Percentiles rank a stretch among this genome's conserved stretches.
These are phyloP conservation scores for Passalora sequoiae DNA, from an alignment of 2,329 filamentous ascomycete species.

Conservation along the genomic window DNA sequence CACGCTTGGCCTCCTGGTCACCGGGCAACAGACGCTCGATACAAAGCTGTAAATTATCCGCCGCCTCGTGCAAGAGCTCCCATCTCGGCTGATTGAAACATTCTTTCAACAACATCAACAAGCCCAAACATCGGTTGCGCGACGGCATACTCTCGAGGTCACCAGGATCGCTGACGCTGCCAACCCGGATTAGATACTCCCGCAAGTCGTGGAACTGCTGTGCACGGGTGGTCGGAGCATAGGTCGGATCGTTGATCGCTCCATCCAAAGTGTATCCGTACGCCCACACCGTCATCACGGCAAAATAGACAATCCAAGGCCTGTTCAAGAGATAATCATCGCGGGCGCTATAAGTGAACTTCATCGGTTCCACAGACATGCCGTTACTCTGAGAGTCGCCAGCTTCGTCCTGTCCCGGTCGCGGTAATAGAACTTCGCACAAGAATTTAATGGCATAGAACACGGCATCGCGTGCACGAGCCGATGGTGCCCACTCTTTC, in stretches of 20 bases:
- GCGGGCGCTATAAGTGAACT: conserved; percentile 65
- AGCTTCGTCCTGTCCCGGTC: conserved; percentile 24
- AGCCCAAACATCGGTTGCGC: conserved; percentile 74
- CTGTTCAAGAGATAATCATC: conserved; percentile 87
- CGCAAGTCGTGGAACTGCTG: conserved; percentile 75
- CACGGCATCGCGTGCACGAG: conserved; percentile 81
- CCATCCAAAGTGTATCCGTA: conserved; percentile 91
- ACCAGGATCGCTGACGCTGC: conserved; percentile 66
- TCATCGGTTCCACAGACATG: conserved; percentile 32
- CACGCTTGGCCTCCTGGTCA: conserved; percentile 17
- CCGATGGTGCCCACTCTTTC: conserved; percentile 88
- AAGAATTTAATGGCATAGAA: conserved; percentile 90
- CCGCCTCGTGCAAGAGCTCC: conserved; percentile 87
- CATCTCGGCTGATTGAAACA: conserved; percentile 79
- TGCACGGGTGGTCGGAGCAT: conserved; percentile 53
- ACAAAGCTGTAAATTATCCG: conserved; percentile 73
- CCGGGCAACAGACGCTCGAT: conserved; percentile 54
- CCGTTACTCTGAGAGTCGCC: conserved; percentile 35
- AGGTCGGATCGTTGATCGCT: conserved; percentile 40
- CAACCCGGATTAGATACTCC: conserved; percentile 67
- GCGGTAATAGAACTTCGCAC: conserved; percentile 69
- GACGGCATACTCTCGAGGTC: conserved; percentile 68
- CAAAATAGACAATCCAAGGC: conserved; percentile 93
- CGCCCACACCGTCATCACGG: conserved; percentile 86
- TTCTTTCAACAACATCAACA: conserved; percentile 75